Conservation (phyloP, 2,329 filamentous ascomycete species). For the Claviceps paspali region DNA sequence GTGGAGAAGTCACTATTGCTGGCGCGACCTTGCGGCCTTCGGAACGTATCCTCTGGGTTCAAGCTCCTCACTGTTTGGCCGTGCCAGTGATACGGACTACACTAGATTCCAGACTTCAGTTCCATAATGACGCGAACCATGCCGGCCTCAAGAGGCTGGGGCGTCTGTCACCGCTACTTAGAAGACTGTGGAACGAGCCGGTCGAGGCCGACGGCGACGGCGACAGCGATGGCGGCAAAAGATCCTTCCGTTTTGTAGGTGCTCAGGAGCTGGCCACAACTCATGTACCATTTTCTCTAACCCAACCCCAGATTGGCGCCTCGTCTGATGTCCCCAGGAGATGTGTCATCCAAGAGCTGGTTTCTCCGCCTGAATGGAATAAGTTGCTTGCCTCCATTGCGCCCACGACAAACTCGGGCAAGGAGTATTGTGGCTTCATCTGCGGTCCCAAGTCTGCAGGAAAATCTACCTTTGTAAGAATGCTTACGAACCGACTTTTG, state of each 20-base stretch:
- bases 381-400: slow-evolving; percentile 35
- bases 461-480: slow-evolving; percentile 58
- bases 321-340: slow-evolving; percentile 36
- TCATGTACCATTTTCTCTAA: slow-evolving; percentile 10
- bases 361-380: slow-evolving; percentile 45
- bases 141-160: slow-evolving; percentile 37
- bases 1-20: slow-evolving; percentile 48
- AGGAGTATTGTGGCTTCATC: slow-evolving; percentile 35
- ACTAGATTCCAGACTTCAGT: slow-evolving; percentile 34
- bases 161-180: slow-evolving; percentile 49
- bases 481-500: slow-evolving; percentile 53
- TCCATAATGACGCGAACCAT: slow-evolving; percentile 37
- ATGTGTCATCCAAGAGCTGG: slow-evolving; percentile 35
- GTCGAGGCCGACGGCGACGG: slow-evolving; percentile 8
- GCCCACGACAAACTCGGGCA: slow-evolving; percentile 14
- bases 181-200: slow-evolving; percentile 46
- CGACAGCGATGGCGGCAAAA: slow-evolving; percentile 7
- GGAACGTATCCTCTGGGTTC: slow-evolving; percentile 36
- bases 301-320: slow-evolving; percentile 30
- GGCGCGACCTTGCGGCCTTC: slow-evolving; percentile 45
- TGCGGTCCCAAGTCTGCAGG: slow-evolving; percentile 59
- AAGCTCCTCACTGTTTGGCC: slow-evolving; percentile 54
- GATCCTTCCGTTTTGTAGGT: slow-evolving; percentile 36
- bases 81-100: slow-evolving; percentile 48
- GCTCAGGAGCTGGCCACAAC: no score